Evolutionary conservation across 805 yeast genomes (phyloP).

Genomic region (Yamadazyma phyllophila): DNA sequence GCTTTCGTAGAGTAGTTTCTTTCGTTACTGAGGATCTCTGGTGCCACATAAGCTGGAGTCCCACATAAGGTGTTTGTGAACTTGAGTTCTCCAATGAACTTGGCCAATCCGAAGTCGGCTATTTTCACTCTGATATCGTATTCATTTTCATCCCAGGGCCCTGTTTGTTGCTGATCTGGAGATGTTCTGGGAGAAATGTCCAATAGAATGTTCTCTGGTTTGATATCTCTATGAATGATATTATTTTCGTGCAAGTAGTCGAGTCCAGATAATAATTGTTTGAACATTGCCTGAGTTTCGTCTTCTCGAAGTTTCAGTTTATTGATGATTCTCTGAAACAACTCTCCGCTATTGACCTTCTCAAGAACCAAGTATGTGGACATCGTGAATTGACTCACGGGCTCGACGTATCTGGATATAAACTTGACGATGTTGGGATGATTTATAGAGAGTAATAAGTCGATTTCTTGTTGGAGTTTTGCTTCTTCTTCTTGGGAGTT

Average conservation of each 20-base stretch:
- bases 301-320: constrained; percentile 60
- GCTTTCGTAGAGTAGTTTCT: constrained; percentile 66
- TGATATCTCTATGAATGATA: constrained; percentile 45
- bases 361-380: constrained; percentile 67
- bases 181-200: constrained; percentile 47
- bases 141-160: constrained; percentile 63
- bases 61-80: constrained; percentile 82
- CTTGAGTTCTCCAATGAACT: constrained; percentile 66
- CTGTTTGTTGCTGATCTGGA: constrained; percentile 31
- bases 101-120: constrained; percentile 79
- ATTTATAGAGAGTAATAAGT: constrained; percentile 58
- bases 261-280: constrained; percentile 43
- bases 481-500: constrained; percentile 31
- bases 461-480: constrained; percentile 62
- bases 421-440: constrained; percentile 72
- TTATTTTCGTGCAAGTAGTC: constrained; percentile 37
- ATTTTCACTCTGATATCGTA: constrained; percentile 65
- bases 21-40: constrained; percentile 62
- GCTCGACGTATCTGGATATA: constrained; percentile 55
- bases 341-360: constrained; percentile 71
- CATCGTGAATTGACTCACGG: constrained; percentile 48
- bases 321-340: constrained; percentile 67
- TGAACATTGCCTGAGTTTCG: constrained; percentile 60
- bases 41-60: constrained; percentile 86
- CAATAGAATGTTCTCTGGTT: constrained; percentile 45